Base-by-base conservation (phyloP, 2,329 filamentous ascomycete genomes). In the Neofusicoccum laricinum region DNA sequence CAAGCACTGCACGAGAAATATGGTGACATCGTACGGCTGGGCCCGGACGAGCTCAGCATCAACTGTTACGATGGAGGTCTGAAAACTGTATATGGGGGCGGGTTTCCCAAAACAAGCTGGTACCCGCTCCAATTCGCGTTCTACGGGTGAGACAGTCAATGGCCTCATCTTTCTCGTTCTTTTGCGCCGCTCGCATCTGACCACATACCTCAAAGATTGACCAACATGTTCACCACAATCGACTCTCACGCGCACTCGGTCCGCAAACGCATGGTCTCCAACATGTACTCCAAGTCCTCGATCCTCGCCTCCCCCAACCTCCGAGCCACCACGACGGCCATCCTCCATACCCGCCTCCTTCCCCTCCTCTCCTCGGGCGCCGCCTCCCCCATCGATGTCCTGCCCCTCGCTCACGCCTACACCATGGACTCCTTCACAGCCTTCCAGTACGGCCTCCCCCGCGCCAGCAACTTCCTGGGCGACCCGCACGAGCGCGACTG, bases 241-340 rank as follows among this genome's bases (percentile, higher is more conserved):
- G 76, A 81, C 19, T 85, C 85, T 38, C 87, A 84, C 53, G 76
- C 84, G 4, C 92, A 96, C 75, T 88, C 89, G 0, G 78, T 80
- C 19, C 82, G 91, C 46, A 95, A 94, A 75, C 86, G 90, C 19
- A 90, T 93, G 86, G 77, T 96, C 48, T 90, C 90, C 58, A 88
- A 93, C 70, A 84, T 92, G 57, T 96, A 95, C 77, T 92, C 91
- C 67, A 96, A 95, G 72, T 91, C 90, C 0, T 87, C 82, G 57
- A 78, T 96, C 53, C 85, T 88, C 63, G 79, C 80, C 1, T 92
- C 89, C 0, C 75, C 81, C 0, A 81, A 88, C 5, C 77, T 91
- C 21, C 78, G 79, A 0, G 77, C 80, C 0, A 88, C 91, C 70
- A 83, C 86, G 1, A 76, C 81, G 12, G 75, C 75, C 0, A 83